Evolutionary conservation across 2,329 filamentous ascomycete genomes (phyloP), one percentile per base, ranked within the genome.

Genomic region (Alternaria gaisen): DNA sequence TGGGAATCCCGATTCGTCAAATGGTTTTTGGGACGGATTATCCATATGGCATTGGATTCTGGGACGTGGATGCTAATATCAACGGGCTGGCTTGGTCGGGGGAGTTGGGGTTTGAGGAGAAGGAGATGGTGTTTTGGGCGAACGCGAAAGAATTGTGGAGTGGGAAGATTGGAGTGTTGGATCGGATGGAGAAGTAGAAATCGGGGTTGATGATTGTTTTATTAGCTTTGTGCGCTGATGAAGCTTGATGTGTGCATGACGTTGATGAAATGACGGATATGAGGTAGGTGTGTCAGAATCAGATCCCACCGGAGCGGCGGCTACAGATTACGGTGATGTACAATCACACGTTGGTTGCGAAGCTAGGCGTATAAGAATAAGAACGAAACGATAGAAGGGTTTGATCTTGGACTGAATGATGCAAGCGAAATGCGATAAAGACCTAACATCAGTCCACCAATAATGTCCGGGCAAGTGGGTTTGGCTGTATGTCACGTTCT

Each of bases 1-100:
- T 72, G 67, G 70, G 63, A n/a, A 55, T 78, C 20, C 72, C 70
- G 1, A 44, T 71, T 0, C 66, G 61, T 12, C 76, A 78, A 59
- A 60, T 79, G 32, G 70, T 79, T 16, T 79, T 79, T 66, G 78
- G 77, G 0, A 78, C 78, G 73, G 74, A 79, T 53, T 78, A 76
- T 58, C 75, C 76, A 22, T 78, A 78, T 57, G 76, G 76, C 0
- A 77, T 78, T n/a, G 72, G 75, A 3, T 77, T 77, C 53, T 78
- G 75, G 75, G 69, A 78, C 61, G 73, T 75, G 1, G 60, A 72
- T 63, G 72, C 62, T 6, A 78, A 78, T 43, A 77, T 77, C 38
- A 50, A 41, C 0, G 74, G 73, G 2, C 58, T 79, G n/a, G 64
- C 64, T 0, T 53, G 72, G 28, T 69, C 72, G 1, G 59, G 67